Conservation (phyloP, 306 rosid species). For the Alnus rubra region DNA sequence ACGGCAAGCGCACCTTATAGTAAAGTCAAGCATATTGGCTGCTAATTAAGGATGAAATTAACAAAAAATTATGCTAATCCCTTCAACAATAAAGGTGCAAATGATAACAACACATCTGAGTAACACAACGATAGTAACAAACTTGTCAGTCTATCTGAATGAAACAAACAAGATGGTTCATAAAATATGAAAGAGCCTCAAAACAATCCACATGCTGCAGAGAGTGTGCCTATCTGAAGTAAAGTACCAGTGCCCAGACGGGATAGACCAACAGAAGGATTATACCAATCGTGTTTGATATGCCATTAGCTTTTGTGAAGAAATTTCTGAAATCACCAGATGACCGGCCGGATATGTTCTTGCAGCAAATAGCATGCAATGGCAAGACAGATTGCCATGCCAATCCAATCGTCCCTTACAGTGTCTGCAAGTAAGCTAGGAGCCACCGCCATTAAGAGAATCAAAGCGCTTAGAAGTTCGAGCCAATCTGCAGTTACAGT, state of each 20-base stretch:
- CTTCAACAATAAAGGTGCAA: too few relatives aligned
- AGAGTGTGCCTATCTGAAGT: conserved; percentile 37
- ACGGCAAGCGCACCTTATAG: too few relatives aligned
- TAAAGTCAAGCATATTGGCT: too few relatives aligned
- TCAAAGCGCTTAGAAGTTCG: conserved; percentile 75
- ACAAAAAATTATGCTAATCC: too few relatives aligned
- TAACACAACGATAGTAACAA: too few relatives aligned
- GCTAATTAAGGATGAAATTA: too few relatives aligned
- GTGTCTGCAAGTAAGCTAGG: conserved; percentile 63
- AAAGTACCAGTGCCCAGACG: conserved; percentile 60
- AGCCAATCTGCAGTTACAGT: conserved; percentile 72
- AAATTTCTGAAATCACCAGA: conserved; percentile 90
- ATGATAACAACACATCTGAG: too few relatives aligned
- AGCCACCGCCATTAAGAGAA: conserved; percentile 70
- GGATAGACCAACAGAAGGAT: conserved; percentile 73
- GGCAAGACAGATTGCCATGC: conserved; percentile 57
- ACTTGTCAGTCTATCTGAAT: not conserved
- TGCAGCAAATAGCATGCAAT: conserved; percentile 86
- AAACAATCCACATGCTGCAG: conserved; percentile 12
- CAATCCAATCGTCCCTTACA: conserved; percentile 46
- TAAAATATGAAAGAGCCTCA: conserved; percentile 17
- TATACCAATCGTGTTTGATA: conserved; percentile 78
- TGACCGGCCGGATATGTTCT: conserved; percentile 90
- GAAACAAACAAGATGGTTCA: not conserved
- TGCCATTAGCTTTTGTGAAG: conserved; percentile 70